Base-by-base conservation (phyloP, 768 basidiomycete genomes). In the Mycena leptocephala region DNA sequence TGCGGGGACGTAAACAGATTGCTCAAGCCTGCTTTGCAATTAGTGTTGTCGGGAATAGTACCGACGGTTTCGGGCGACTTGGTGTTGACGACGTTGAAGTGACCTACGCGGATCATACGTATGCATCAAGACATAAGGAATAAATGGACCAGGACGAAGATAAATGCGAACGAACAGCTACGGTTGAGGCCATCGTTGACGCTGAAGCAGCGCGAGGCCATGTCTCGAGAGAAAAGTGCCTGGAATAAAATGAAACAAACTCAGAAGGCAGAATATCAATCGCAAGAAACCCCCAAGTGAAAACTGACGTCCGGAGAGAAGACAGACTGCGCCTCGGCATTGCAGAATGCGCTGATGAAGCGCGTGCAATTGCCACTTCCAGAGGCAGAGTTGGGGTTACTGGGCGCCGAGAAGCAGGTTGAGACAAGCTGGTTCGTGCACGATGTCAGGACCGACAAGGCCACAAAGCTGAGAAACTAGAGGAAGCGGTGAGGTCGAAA, bases 161-260 rank as follows among this genome's bases (percentile, higher is more conserved):
- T 66, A 46, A 66, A 66, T 51, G 51, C 67, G 26, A 58, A 68
- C 67, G 67, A 53, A 68, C 67, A 70, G 58, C 56, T 61, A 43
- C 58, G 69, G 56, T 35, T 35, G 56, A 70, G 37, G 30, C 69
- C 69, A 58, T 70, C 69, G 58, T 33, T 61, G 56, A 14, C 3
- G 56, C 61, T 70, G 24, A 70, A 70, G 69, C 69, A 70, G 69
- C 69, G 69, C 41, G 69, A 70, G 69, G 69, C 69, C 69, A 70
- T 70, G 69, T 70, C 69, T 43, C 48, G 39, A 41, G 69, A 70
- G 32, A 70, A 43, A 43, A 70, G 69, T 58, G 69, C 69, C 69
- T 70, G 58, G 41, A 70, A 70, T 61, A 24, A 70, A 61, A 39
- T 58, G 37, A 55, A 55, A 67, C 35, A 61, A 46, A 28, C 28